Base-by-base conservation (phyloP, 495 filamentous ascomycete genomes). In the Penicillium coprophilum region DNA sequence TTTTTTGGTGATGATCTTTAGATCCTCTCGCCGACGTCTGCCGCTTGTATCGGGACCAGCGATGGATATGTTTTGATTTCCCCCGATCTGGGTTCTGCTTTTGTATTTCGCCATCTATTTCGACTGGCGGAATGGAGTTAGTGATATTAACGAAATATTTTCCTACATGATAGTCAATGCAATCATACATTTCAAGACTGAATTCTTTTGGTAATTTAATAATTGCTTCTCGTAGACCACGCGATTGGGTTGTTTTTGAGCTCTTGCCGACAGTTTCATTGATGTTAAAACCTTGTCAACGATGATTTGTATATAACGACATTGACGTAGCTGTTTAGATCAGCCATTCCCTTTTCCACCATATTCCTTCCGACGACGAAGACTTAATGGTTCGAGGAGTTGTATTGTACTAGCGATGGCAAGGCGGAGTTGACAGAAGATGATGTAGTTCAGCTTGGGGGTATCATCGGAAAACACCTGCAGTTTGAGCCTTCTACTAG, bases 21-120 rank as follows among this genome's bases (percentile, higher is more conserved):
- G 67, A 69, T 64, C 48, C 54, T 45, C 32, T 43, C 43, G 40
- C 51, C 46, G 17, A 50, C 56, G 52, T 54, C 52, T 46, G 52
- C 43, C 52, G 53, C 65, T 68, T 66, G 65, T 50, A 47, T 68
- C 62, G 59, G 62, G 62, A 66, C 60, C 52, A 68, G 63, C 49
- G 60, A 47, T 58, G 51, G 60, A 61, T 58, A 55, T 62, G 50
- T 57, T 43, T 53, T 57, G 21, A 53, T 58, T 60, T 63, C 57
- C 53, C 55, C 58, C 43, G 50, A 40, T 51, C 46, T 60, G 57
- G 59, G 48, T 57, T 53, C 27, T 53, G 40, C 30, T 54, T 58
- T 61, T 38, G 53, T 34, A 40, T 44, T 55, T 58, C 13, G 30
- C 41, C 54, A 48, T 60, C 40, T 64, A 58, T 51, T 59, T 57